Conservation (phyloP, 768 basidiomycete species). For the Mycena rosella region DNA sequence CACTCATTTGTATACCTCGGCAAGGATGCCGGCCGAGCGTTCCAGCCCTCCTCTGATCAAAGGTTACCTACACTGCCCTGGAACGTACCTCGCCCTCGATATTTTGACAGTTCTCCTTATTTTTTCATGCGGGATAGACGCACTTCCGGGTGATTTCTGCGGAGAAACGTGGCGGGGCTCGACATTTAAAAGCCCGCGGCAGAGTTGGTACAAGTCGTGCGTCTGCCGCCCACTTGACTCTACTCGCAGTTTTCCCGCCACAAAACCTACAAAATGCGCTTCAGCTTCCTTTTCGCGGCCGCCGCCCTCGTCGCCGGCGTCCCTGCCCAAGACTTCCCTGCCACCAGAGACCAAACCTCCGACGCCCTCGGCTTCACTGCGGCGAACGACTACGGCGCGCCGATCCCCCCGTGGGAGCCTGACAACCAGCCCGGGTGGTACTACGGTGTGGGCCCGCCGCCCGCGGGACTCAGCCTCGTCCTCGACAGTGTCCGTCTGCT, state of each 20-base stretch:
- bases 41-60: slow-evolving; percentile 18
- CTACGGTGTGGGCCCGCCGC: slow-evolving; percentile 43
- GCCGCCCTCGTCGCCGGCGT: slow-evolving; percentile 20
- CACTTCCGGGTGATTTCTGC: slow-evolving; percentile 13
- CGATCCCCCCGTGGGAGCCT: slow-evolving; percentile 48
- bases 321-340: slow-evolving; percentile 11
- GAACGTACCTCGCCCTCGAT: slow-evolving; percentile 16
- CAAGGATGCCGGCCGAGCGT: slow-evolving; percentile 22
- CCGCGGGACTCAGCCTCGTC: background rate
- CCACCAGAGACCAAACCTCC: slow-evolving; percentile 22
- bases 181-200: slow-evolving; percentile 18
- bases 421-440: slow-evolving; percentile 53
- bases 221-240: slow-evolving; percentile 15
- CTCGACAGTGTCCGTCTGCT: slow-evolving; percentile 29
- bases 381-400: slow-evolving; percentile 49
- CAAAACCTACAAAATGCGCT: slow-evolving; percentile 32
- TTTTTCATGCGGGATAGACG: slow-evolving; percentile 16
- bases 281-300: slow-evolving; percentile 23
- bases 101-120: slow-evolving; percentile 15
- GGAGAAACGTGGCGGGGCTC: slow-evolving; percentile 8
- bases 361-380: slow-evolving; percentile 20
- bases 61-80: slow-evolving; percentile 9
- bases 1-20: slow-evolving; percentile 20
- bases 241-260: slow-evolving; percentile 10
- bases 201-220: slow-evolving; percentile 23